Conservation (phyloP, 345 rosid species). For the Arabis alpina region DNA sequence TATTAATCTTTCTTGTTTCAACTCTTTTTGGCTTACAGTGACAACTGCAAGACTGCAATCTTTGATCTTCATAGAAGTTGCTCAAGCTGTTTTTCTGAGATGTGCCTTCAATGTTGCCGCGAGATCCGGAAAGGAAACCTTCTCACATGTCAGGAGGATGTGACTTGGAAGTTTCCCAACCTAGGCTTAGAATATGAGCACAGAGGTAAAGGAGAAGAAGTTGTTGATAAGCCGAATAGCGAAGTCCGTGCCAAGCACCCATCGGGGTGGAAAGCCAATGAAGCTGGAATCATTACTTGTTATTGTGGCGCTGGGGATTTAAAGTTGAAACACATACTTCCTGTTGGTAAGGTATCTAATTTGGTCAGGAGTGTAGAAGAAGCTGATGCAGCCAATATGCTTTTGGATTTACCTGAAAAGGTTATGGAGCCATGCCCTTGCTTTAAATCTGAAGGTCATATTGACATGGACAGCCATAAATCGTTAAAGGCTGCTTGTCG, state of each 20-base stretch:
- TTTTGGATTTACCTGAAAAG: conserved; percentile 16
- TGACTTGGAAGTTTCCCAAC: conserved; percentile 33
- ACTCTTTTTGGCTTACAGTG: conserved; percentile 43
- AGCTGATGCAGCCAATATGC: conserved; percentile 23
- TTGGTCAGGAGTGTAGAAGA: conserved; percentile 52
- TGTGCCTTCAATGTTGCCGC: conserved; percentile 61
- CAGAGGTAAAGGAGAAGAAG: conserved; percentile 41
- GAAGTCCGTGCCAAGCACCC: conserved; percentile 28
- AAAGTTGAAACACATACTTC: conserved; percentile 50
- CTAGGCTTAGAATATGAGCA: conserved; percentile 48
- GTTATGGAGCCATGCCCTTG: conserved; percentile 48
- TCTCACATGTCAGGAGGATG: conserved; percentile 45
- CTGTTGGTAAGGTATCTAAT: conserved; percentile 43
- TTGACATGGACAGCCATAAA: conserved; percentile 36
- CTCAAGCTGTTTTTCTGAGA: conserved; percentile 53
- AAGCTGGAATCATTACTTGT: conserved; percentile 60
- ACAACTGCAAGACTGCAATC: conserved; percentile 66
- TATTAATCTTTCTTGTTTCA: neutral
- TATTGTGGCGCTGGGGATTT: conserved; percentile 54
- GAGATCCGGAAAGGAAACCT: conserved; percentile 60
- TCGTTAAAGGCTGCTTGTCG: conserved; percentile 64
- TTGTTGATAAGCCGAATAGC: neutral
- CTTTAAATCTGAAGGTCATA: conserved; percentile 45
- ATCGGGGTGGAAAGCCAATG: conserved; percentile 56
- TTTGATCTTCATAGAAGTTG: conserved; percentile 64